These are phyloP conservation scores for Lobosporangium transversale DNA, from an alignment of 192 early-diverging fungal genomes.

Conservation along the genomic window DNA sequence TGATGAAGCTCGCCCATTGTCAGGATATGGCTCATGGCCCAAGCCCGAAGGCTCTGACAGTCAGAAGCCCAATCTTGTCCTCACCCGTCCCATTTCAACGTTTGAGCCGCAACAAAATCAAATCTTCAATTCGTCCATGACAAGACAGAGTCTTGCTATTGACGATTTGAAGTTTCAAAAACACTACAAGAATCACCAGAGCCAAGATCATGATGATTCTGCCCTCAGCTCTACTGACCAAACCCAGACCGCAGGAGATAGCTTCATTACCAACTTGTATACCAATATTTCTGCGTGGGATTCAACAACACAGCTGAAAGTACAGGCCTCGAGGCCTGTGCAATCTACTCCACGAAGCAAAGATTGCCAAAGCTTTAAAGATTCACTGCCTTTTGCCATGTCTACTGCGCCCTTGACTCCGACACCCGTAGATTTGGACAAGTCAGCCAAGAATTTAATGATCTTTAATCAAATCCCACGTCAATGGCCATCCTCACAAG, in stretches of 20 bases:
- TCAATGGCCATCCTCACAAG: conserved; percentile 50
- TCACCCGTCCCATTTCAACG: not conserved
- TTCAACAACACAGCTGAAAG: too few relatives aligned
- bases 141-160: too few relatives aligned
- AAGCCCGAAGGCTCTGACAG: conserved; percentile 13
- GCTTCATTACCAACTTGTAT: conserved; percentile 20
- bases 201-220: too few relatives aligned
- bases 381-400: conserved; percentile 8
- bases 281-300: conserved; percentile 20
- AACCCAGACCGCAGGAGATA: conserved; percentile 10
- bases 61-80: conserved; percentile 1
- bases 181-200: too few relatives aligned
- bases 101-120: conserved; percentile 11
- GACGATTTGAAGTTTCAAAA: too few relatives aligned
- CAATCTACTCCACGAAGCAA: too few relatives aligned
- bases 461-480: conserved; percentile 49
- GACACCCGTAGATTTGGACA: conserved; percentile 39
- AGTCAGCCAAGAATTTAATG: conserved; percentile 45
- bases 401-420: conserved; percentile 31
- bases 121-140: not conserved
- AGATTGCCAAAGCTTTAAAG: not conserved
- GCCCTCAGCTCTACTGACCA: not conserved
- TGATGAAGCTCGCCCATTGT: conserved; percentile 29
- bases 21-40: conserved; percentile 6
- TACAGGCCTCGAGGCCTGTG: too few relatives aligned